Evolutionary conservation across 176 grass and related monocot genomes (phyloP), one percentile per base, ranked within the genome.

Genomic region (Aegilops speltoides): DNA sequence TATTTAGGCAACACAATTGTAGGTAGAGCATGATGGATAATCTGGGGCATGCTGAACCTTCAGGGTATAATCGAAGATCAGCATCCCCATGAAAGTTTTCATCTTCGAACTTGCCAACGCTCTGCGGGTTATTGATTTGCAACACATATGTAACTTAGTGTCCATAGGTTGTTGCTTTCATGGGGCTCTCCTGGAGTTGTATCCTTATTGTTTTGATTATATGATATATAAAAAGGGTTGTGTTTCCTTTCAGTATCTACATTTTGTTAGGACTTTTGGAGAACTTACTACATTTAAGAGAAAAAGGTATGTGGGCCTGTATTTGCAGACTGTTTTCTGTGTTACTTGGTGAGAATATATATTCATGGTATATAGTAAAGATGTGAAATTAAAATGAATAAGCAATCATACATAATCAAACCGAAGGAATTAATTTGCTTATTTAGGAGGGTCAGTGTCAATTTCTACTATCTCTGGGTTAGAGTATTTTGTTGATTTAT

Each of bases 71-170:
- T 82, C 20, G 54, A 84, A 78, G 86, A 40, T 82, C 31, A 33
- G 25, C 62, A n/a, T 16, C 82, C 77, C 71, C 72, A 88, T 86
- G 84, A 54, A 88, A 71, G 71, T 11, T 79, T 88, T 88, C 74
- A 46, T 78, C 73, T 28, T 81, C 76, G 32, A 52, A 88, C 77
- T 77, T 88, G 68, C 59, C 84, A 77, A 77, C 22, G 46, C n/a
- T n/a, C 37, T 5, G 34, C 4, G 40, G 5, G 6, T 86, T 73
- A 76, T 82, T 91, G 82, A 91, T 85, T 37, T 91, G 90, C 81
- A 78, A 64, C 82, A 72, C 88, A 85, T 62, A 71, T 88, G 63
- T 77, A 64, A 77, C 64, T 87, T 69, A 24, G 20, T 91, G 86
- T 78, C 56, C 11, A 86, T 91, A 82, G 80, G 34, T 64, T 88